A percentile compares a stretch with the other conserved stretches of the same genome.
phyloP scores from a whole-genome alignment of 2,329 filamentous ascomycete genomes.

The Fusarium vanettenii region DNA sequence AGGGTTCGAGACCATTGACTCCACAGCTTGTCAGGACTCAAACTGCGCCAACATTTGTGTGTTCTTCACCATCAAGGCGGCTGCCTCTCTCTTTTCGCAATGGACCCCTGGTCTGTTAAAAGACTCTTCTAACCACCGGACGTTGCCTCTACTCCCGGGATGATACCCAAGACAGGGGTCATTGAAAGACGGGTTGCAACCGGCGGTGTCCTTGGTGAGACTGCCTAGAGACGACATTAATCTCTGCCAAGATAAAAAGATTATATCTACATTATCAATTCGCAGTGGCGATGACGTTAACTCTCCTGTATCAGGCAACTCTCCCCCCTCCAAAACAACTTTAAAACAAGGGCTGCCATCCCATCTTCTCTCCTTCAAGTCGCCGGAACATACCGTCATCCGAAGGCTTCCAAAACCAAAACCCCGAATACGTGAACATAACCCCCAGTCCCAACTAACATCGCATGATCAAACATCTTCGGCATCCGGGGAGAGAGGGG shows the following conservation, averaged over 20 bases:
- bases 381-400: slow-evolving; percentile 1
- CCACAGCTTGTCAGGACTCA: neutral
- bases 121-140: neutral
- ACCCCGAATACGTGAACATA: slow-evolving; percentile 1
- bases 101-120: neutral
- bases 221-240: neutral
- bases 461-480: slow-evolving; percentile 6
- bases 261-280: neutral
- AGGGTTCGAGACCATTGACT: neutral
- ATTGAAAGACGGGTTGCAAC: neutral
- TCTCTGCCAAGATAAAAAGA: neutral
- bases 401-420: slow-evolving; percentile 10
- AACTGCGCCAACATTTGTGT: neutral
- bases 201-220: neutral
- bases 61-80: neutral
- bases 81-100: neutral
- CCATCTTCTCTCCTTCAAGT: neutral
- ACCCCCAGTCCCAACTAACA: neutral
- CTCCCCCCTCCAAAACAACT: slow-evolving; percentile 19
- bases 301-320: slow-evolving; percentile 28
- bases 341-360: slow-evolving; percentile 17
- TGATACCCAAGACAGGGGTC: slow-evolving; percentile 3
- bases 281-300: neutral
- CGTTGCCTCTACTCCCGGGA: neutral
- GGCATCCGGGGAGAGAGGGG: neutral